Conservation (phyloP, 2,329 filamentous ascomycete genomes). For the Cercospora sp. region DNA sequence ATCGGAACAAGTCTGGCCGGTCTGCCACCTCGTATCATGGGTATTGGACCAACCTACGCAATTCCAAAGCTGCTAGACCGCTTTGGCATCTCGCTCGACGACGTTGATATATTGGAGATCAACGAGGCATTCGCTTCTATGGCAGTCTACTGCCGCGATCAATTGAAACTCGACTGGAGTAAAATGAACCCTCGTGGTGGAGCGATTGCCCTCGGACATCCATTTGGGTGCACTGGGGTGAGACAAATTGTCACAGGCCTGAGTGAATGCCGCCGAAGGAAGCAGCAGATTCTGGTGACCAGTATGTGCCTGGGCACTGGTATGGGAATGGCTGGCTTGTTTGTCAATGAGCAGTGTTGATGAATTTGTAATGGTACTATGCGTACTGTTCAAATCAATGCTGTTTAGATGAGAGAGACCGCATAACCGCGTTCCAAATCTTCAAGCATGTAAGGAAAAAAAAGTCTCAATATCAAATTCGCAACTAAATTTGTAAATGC, state of each 20-base stretch:
- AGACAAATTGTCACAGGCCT: slow-evolving; percentile 76
- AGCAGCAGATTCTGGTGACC: slow-evolving; percentile 75
- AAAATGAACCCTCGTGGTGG: slow-evolving; percentile 88
- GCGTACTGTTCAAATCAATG: too few relatives aligned
- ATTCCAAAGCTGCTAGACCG: slow-evolving; percentile 73
- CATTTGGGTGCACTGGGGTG: slow-evolving; percentile 81
- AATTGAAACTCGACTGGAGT: slow-evolving; percentile 65
- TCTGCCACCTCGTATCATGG: slow-evolving; percentile 85
- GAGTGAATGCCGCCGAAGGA: slow-evolving; percentile 63
- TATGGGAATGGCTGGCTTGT: slow-evolving; percentile 40
- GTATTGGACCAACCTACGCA: slow-evolving; percentile 78
- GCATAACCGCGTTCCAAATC: too few relatives aligned
- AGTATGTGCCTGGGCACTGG: slow-evolving; percentile 71
- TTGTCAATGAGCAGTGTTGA: neutral
- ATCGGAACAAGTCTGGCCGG: slow-evolving; percentile 59
- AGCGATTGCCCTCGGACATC: slow-evolving; percentile 81
- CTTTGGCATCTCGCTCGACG: slow-evolving; percentile 43
- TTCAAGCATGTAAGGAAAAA: too few relatives aligned
- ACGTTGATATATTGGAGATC: slow-evolving; percentile 85
- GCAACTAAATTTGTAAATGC: too few relatives aligned
- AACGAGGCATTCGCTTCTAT: slow-evolving; percentile 75
- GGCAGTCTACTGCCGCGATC: slow-evolving; percentile 68
- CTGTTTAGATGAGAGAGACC: too few relatives aligned
- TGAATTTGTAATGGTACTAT: too few relatives aligned
- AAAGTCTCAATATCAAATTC: too few relatives aligned